Conservation (phyloP, 1,284 basidiomycete species). For the Trametes pubescens region DNA sequence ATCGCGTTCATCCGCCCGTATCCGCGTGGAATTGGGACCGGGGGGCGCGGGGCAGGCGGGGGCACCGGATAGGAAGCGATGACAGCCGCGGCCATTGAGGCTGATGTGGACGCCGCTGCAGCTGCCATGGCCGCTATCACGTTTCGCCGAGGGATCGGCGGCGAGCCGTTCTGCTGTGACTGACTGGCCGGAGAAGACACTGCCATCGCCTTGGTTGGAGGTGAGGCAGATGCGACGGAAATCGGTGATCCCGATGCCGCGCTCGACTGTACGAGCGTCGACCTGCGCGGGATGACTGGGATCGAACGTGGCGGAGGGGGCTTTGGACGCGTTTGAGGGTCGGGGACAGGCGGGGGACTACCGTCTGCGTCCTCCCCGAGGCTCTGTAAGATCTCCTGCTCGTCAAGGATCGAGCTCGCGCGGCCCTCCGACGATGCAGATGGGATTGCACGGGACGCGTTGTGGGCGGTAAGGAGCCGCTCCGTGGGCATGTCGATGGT, state of each 20-base stretch:
- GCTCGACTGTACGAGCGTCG: background rate
- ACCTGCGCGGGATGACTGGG: slow-evolving; percentile 1
- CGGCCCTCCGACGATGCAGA: slow-evolving; percentile 3
- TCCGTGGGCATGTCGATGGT: background rate
- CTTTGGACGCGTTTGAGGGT: background rate
- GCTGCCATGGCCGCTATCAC: background rate
- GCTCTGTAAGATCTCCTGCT: slow-evolving; percentile 22
- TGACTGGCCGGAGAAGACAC: background rate
- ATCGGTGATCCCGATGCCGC: background rate
- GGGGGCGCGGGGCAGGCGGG: background rate
- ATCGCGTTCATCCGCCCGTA: background rate
- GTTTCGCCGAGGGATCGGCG: slow-evolving; percentile 6
- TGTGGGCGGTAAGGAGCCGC: background rate
- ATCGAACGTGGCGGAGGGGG: background rate
- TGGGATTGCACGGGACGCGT: background rate
- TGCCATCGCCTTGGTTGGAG: background rate
- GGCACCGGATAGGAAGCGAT: background rate
- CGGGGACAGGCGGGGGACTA: background rate
- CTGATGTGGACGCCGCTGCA: background rate
- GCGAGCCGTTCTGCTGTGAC: background rate
- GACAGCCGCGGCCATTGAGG: background rate
- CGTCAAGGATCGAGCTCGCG: slow-evolving; percentile 24
- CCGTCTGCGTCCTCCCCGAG: slow-evolving; percentile 3
- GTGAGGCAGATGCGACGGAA: background rate
- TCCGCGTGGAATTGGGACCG: slow-evolving; percentile 2